phyloP scores from a whole-genome alignment of 108 stramenopile genomes.

The Cyclotella choctawhatcheeana region DNA sequence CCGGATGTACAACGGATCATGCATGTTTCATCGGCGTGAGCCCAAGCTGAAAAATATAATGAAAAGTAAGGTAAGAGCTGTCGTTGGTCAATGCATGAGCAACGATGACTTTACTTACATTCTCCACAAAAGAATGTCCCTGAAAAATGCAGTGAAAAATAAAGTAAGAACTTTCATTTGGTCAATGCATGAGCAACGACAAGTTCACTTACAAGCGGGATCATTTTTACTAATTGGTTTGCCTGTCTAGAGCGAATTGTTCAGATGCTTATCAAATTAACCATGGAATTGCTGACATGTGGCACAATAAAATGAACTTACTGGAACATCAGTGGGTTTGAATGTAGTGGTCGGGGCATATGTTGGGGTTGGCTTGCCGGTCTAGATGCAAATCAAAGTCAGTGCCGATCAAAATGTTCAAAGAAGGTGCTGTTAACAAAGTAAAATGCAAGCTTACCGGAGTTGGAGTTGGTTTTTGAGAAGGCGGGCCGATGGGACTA shows the following conservation, averaged over 20 bases:
- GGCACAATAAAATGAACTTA: too few relatives aligned
- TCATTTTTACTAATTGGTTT: slow-evolving; percentile 17
- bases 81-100: background rate
- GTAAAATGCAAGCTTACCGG: slow-evolving; percentile 12
- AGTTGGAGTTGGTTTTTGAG: slow-evolving; percentile 24
- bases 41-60: slow-evolving; percentile 2
- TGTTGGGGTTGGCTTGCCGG: slow-evolving; percentile 30
- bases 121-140: slow-evolving; percentile 48
- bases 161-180: background rate
- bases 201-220: slow-evolving; percentile 14
- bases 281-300: too few relatives aligned
- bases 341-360: slow-evolving; percentile 37
- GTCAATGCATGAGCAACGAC: background rate
- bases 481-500: slow-evolving; percentile 36
- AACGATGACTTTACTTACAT: slow-evolving; percentile 29
- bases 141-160: background rate
- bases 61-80: background rate
- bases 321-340: slow-evolving; percentile 27
- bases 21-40: slow-evolving; percentile 46
- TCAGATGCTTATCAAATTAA: too few relatives aligned
- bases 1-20: slow-evolving; percentile 42
- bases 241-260: background rate
- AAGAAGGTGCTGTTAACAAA: background rate
- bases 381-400: too few relatives aligned
- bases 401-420: too few relatives aligned